Conservation (phyloP, 1,139 yeast genomes). For the Hansenula lynferdii region DNA sequence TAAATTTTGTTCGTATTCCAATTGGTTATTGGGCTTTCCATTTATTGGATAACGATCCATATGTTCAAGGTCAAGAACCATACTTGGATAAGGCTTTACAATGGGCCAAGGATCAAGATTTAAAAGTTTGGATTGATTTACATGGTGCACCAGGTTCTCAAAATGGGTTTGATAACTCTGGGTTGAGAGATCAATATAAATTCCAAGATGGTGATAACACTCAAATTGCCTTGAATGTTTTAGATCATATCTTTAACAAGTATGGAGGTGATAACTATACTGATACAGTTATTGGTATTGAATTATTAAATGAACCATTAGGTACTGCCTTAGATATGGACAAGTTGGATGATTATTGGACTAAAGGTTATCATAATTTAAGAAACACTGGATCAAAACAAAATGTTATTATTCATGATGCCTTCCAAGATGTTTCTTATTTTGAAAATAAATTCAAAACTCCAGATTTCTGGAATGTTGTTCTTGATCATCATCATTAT, state of each 20-base stretch:
- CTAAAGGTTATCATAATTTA: conserved; percentile 29
- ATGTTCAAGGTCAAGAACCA: conserved; percentile 76
- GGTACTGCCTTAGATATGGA: conserved; percentile 63
- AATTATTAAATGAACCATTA: conserved; percentile 85
- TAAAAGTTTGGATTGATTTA: conserved; percentile 86
- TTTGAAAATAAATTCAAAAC: conserved; percentile 52
- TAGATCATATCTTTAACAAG: conserved; percentile 44
- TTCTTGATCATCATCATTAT: conserved; percentile 88
- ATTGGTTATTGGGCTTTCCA: conserved; percentile 96
- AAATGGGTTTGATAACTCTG: conserved; percentile 95
- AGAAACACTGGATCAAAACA: conserved; percentile 27
- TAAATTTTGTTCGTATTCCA: conserved; percentile 86
- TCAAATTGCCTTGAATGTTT: conserved; percentile 46
- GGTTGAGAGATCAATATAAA: conserved; percentile 59
- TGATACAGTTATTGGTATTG: conserved; percentile 80
- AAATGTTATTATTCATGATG: conserved; percentile 35
- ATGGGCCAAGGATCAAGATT: conserved; percentile 62
- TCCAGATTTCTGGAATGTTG: conserved; percentile 55
- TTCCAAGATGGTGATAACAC: conserved; percentile 53
- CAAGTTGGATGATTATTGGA: conserved; percentile 51
- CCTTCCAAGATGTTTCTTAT: conserved; percentile 58
- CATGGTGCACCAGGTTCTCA: conserved; percentile 99
- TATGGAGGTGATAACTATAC: conserved; percentile 62
- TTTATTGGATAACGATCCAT: conserved; percentile 65
- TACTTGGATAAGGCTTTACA: conserved; percentile 71